Evolutionary conservation across 306 rosid genomes (phyloP).

Genomic region (Luffa acutangula): DNA sequence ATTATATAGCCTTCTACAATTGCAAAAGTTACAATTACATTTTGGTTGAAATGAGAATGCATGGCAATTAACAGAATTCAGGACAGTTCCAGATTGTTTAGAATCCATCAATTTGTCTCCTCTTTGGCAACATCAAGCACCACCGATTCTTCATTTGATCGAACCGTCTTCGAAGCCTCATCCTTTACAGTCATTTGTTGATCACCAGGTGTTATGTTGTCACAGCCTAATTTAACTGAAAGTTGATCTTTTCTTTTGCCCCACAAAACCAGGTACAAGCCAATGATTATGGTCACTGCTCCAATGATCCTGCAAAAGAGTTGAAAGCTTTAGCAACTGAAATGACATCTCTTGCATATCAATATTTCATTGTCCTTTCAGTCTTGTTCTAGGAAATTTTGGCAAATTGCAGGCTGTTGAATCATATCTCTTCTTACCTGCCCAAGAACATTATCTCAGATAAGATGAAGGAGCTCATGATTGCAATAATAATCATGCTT

Average conservation of each 20-base stretch:
- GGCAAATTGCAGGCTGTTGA: background rate
- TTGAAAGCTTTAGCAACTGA: background rate
- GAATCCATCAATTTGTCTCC: background rate
- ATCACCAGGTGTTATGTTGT: background rate
- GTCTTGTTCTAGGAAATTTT: too few species aligned
- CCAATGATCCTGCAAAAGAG: conserved; percentile 24
- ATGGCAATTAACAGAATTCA: background rate
- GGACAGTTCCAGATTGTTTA: background rate
- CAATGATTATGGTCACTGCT: conserved; percentile 23
- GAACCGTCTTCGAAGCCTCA: background rate
- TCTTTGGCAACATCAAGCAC: background rate
- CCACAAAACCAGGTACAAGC: conserved; percentile 35
- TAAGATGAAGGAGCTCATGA: conserved; percentile 29
- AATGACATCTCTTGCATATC: too few species aligned
- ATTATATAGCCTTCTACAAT: background rate
- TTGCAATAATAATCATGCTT: conserved; percentile 31
- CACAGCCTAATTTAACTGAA: too few species aligned
- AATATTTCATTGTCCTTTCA: too few species aligned
- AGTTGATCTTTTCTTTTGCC: conserved; percentile 28
- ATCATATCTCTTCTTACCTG: conserved; percentile 12
- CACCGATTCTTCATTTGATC: background rate
- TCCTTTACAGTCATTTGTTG: background rate
- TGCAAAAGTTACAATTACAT: background rate
- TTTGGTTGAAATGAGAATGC: conserved; percentile 1
- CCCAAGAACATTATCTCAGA: conserved; percentile 29